Base-by-base conservation (phyloP, 129 eudicot genomes). In the Helianthus tuberosus region DNA sequence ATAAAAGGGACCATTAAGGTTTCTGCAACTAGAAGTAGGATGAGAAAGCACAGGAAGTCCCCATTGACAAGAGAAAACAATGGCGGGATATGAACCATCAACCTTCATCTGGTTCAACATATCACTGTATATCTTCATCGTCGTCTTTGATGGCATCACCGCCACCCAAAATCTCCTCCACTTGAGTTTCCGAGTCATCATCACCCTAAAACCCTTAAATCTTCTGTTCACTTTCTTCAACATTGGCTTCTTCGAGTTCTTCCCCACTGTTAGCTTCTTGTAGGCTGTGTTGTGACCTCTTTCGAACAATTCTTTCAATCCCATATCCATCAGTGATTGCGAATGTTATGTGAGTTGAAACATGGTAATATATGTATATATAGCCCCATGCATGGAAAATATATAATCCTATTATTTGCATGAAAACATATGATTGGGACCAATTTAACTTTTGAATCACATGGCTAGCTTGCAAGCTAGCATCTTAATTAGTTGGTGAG, bases 41-140 rank as follows among this genome's bases (percentile, higher is more conserved):
- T 92, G 90, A 77, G 91, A 85, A 79, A 88, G 89, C 47, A 91
- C 90, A 6, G 97, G 92, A 79, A 91, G 89, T 55, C 96, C 97
- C 92, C 90, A 91, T 23, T 87, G 90, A 46, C 84, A 70, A 49
- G 94, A 73, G 77, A 88, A 80, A 10, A 82, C 70, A 70, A 91
- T 80, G 13, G 79, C 74, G 0, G 90, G 92, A 70, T 84, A 84
- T 1, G 74, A 73, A 57, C 77, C 95, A 35, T 86, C 87, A 51
- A 82, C 70, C 78, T 84, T 86, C 80, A 81, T 17, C 63, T 82
- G 75, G n/a, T 81, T 83, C 29, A 83, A 46, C 47, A 83, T 20
- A n/a, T 79, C 87, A 59, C 51, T 83, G 74, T 78, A 87, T 10
- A 92, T 35, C 49, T 70, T 83, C 85, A 79, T 75, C 12, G 55